Evolutionary conservation across 306 rosid species (phyloP), one percentile per base, ranked within the genome.

Genomic region (Dalbergia cochinchinensis): DNA sequence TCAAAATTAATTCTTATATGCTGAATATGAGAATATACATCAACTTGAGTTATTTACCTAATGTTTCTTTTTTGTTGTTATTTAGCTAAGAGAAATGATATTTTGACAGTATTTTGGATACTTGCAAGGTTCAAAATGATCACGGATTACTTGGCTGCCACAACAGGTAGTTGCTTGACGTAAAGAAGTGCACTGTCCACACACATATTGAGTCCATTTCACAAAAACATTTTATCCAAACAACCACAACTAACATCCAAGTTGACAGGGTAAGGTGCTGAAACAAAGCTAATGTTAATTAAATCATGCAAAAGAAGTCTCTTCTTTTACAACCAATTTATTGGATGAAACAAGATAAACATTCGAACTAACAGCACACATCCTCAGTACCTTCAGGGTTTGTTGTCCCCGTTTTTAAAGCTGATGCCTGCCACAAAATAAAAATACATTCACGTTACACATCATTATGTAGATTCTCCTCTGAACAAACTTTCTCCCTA

Each of bases 371-470:
- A 45, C 59, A 59, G 65, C 69, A 33, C 69, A 33, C 80, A 82
- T 12, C 44, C 67, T 39, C 74, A 57, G 75, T 54, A 7, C 16
- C 82, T 79, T 82, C 80, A 58, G 53, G 69, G 65, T 47, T 19
- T 16, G 72, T 45, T 50, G 77, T 41, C 51, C 80, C 78, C n/a
- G 5, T 58, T 74, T 39, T 45, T 42, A 74, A 50, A 45, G 67
- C 41, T 18, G 74, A 41, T 63, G 78, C 84, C 84, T 86, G 89
- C 82, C 67, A 48, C 61, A 34, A 79, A 82, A 82, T 50, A 82
- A 82, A 26, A 50, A 71, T 58, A 33, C 69, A 74, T 11, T n/a
- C 26, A 41, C 39, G 77, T 74, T 82, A 85, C 14, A 67, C 68
- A 62, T n/a, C 61, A 54, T 18, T 57, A 33, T 15, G 26, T 61